Evolutionary conservation across 306 rosid species (phyloP), one percentile per base, ranked within the genome.

Genomic region (Mucuna pruriens): DNA sequence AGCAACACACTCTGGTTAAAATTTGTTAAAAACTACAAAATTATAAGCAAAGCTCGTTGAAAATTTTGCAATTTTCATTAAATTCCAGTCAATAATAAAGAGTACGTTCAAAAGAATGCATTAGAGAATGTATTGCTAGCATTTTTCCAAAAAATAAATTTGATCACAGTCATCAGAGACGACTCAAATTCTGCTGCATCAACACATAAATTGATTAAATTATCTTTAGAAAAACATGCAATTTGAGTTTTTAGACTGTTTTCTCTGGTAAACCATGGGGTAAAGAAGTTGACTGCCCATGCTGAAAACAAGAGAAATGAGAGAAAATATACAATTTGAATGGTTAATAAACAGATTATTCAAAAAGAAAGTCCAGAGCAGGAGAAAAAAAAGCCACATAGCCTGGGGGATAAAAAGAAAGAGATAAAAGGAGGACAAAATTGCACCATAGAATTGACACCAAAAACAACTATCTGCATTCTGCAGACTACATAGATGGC

Each of bases 391-490:
- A 7, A 2, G 2, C 16, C 25, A 46, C 15, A 40, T 39, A 67
- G 22, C 46, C 45, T 13, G 29, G 38, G 52, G n/a, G n/a, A 9
- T 25, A 33, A 23, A 8, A 54, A 63, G 68, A 72, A 49, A 62
- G 58, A 63, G 40, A n/a, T 3, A 40, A 20, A 44, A 2, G 25
- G 4, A 38, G 15, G 20, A 9, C 5, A 44, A 69, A 44, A 9
- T 13, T 12, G 31, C 26, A 17, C 9, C 33, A 19, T 44, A 65
- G 22, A 33, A 68, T 33, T 33, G 26, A 38, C 60, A 78, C 23
- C 71, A 65, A 65, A 65, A 3, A 49, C 11, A 58, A 49, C 13
- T 33, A 79, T 65, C 70, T 22, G 20, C 39, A 39, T 57, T 70
- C 26, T 26, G 64, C 34, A 66, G n/a, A 67, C 7, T 31, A 15